These are phyloP conservation scores for Thermoascus crustaceus DNA, from an alignment of 2,329 filamentous ascomycete genomes.

Conservation along the genomic window DNA sequence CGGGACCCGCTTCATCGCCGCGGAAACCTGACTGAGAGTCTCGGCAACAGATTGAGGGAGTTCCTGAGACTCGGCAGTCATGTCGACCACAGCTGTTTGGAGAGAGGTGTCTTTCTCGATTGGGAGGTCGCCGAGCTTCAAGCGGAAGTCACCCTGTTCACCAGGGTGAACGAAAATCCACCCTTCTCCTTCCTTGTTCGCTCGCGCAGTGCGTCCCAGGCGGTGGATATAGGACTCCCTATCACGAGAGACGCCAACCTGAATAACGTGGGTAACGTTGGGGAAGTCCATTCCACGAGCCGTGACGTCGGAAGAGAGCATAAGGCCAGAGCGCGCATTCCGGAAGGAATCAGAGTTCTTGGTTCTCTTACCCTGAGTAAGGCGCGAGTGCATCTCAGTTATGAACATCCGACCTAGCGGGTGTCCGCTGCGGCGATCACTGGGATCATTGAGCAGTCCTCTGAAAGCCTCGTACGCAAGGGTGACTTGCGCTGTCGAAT, in stretches of 20 bases:
- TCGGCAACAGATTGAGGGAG: constrained; percentile 10
- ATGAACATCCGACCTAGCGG: constrained; percentile 29
- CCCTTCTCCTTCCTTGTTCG: constrained; percentile 56
- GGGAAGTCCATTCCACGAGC: constrained; percentile 80
- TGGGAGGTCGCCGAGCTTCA: constrained; percentile 46
- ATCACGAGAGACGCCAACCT: constrained; percentile 56
- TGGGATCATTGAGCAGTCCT: constrained; percentile 35
- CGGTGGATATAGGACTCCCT: constrained; percentile 70
- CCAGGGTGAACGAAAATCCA: constrained; percentile 49
- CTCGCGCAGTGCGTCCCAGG: constrained; percentile 64
- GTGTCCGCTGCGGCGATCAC: constrained; percentile 18
- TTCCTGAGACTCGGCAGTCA: constrained; percentile 20
- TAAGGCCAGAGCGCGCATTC: constrained; percentile 50
- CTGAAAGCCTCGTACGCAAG: constrained; percentile 54
- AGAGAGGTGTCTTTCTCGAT: constrained; percentile 45
- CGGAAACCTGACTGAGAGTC: constrained; percentile 34
- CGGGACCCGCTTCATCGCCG: constrained; percentile 24
- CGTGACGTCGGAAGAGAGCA: constrained; percentile 73
- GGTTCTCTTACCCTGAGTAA: constrained; percentile 63
- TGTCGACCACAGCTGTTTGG: constrained; percentile 25
- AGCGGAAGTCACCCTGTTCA: constrained; percentile 44
- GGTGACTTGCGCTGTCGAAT: constrained; percentile 65
- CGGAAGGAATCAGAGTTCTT: constrained; percentile 66
- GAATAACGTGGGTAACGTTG: constrained; percentile 69
- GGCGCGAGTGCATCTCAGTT: constrained; percentile 68